Conservation (phyloP, 2,329 filamentous ascomycete species). For the Diplodia seriata region DNA sequence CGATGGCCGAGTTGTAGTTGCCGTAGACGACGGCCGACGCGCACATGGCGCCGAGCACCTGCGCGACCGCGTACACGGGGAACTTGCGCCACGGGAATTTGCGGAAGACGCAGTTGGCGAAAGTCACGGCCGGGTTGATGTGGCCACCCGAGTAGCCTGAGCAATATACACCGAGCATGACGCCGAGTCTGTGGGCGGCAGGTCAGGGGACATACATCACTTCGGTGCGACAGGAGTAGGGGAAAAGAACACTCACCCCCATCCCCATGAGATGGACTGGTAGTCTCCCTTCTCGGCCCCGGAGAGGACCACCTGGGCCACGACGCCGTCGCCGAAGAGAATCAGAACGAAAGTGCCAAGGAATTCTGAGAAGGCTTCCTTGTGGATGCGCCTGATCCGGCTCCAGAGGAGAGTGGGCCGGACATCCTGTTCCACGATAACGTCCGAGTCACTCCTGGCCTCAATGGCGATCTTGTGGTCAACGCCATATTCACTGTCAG, state of each 20-base stretch:
- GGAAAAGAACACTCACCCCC: conserved; percentile 36
- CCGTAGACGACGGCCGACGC: conserved; percentile 57
- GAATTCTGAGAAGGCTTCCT: conserved; percentile 71
- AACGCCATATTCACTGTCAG: conserved; percentile 5
- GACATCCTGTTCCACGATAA: conserved; percentile 12
- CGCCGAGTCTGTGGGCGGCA: conserved; percentile 28
- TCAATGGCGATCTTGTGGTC: conserved; percentile 30
- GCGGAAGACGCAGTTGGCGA: conserved; percentile 53
- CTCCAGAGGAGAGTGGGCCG: conserved; percentile 41
- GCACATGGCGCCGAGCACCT: conserved; percentile 60
- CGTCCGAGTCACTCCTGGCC: conserved; percentile 1
- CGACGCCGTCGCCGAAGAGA: conserved; percentile 73
- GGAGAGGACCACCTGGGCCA: conserved; percentile 71
- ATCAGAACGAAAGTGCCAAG: conserved; percentile 72
- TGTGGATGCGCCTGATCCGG: conserved; percentile 43
- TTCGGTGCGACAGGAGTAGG: background rate
- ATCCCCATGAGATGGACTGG: conserved; percentile 41
- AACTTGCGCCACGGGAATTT: conserved; percentile 65
- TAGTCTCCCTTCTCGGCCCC: conserved; percentile 40
- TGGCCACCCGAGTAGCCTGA: conserved; percentile 67
- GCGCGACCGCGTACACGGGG: conserved; percentile 58
- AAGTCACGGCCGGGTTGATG: conserved; percentile 66
- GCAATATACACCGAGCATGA: conserved; percentile 61
- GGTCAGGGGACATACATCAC: background rate
- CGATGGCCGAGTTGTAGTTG: conserved; percentile 50